Evolutionary conservation across 176 grass and related monocot genomes (phyloP), one percentile per base, ranked within the genome.

Genomic region (Eragrostis curvula): DNA sequence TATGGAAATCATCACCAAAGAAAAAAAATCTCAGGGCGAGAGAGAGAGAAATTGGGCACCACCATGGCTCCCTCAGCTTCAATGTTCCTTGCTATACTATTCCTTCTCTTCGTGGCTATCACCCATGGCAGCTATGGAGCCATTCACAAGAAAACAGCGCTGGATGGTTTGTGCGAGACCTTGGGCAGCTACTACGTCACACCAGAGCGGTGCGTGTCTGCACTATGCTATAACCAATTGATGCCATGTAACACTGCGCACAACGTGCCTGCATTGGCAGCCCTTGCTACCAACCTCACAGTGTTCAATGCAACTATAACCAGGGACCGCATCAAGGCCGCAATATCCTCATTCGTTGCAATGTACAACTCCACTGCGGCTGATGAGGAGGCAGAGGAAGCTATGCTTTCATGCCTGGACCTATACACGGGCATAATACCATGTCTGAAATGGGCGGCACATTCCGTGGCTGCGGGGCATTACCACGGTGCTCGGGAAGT

Each of bases 401-500:
- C 56, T 16, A 21, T 67, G 40, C 74, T 18, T 6, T 80, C 76
- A 3, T 86, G 77, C 69, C 36, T 87, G 81, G 76, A 79, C 64
- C 89, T 86, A 11, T 87, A 87, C 77, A 41, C 48, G 15, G 46
- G 55, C 2, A 51, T 58, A 18, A 81, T 74, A 12, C 76, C 75
- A 64, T 68, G 70, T 17, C 82, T 80, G 58, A 27, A 14, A 40
- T 81, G 77, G 70, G 70, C 61, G 42, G 61, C 60, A 20, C 39
- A 39, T 51, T 47, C 77, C 25, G 85, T 81, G 9, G 63, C 85
- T 1, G 51, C 40, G 1, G 51, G 85, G 16, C 14, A 79, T 15
- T 87, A 81, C 62, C 50, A 28, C 50, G 85, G 70, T 12, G 78
- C 62, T 12, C 2, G 28, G 40, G 49, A 81, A 61, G 71, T 87